These are phyloP conservation scores for Vitis riparia DNA, from an alignment of 164 flowering plant genomes.

Conservation along the genomic window DNA sequence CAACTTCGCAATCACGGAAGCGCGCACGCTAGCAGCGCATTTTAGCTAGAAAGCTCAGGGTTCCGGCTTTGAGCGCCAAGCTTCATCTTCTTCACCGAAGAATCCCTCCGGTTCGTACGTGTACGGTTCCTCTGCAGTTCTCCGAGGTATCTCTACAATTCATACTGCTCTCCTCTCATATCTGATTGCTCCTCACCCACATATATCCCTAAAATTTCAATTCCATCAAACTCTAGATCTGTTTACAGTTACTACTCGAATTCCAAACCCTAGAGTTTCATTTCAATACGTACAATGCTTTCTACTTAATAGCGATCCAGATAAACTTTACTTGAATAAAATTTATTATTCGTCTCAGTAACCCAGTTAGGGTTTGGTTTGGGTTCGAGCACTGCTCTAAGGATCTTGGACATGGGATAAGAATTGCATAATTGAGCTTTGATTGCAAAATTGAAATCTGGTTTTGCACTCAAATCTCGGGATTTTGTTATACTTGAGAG, in stretches of 20 bases:
- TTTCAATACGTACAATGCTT: no score
- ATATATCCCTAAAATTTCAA: background rate
- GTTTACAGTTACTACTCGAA: background rate
- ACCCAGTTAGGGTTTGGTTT: no score
- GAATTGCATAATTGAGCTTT: no score
- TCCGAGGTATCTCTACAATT: background rate
- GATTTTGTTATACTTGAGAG: no score
- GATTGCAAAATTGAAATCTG: no score
- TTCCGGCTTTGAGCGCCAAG: background rate
- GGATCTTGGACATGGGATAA: no score
- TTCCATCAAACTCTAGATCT: background rate
- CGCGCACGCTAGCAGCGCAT: background rate
- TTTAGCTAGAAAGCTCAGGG: background rate
- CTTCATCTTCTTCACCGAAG: background rate
- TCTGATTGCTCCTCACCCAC: background rate
- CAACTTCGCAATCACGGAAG: background rate
- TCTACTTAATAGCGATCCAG: no score
- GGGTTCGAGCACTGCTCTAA: no score
- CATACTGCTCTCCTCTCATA: background rate
- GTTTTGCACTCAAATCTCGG: no score
- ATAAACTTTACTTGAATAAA: no score
- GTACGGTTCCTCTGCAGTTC: background rate
- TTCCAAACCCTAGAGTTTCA: no score
- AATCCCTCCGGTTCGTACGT: background rate
- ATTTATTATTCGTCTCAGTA: no score